These are phyloP conservation scores for Rhizoclosmatium globosum DNA, from an alignment of 192 early-diverging fungal species.

Conservation along the genomic window DNA sequence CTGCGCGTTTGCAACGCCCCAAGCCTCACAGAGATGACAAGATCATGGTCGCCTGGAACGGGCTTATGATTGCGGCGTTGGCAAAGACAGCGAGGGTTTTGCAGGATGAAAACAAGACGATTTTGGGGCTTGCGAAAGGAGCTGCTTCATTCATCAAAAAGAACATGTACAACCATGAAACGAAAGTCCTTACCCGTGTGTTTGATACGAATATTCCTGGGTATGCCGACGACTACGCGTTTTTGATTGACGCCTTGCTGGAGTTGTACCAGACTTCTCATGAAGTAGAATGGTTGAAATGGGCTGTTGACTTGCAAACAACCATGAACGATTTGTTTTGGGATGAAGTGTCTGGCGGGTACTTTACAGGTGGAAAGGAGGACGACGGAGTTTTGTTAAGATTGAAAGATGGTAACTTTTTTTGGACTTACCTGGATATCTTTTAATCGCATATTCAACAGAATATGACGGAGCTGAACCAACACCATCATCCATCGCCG, in stretches of 20 bases:
- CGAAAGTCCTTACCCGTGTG: slow-evolving; percentile 50
- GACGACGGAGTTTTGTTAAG: slow-evolving; percentile 58
- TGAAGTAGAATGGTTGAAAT: slow-evolving; percentile 62
- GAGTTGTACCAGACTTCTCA: slow-evolving; percentile 64
- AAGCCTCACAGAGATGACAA: slow-evolving; percentile 70
- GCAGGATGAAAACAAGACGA: slow-evolving; percentile 27
- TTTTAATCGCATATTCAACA: slow-evolving; percentile 8
- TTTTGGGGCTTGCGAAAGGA: slow-evolving; percentile 50
- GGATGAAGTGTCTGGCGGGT: slow-evolving; percentile 58
- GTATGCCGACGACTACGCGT: slow-evolving; percentile 70
- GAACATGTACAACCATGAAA: slow-evolving; percentile 52
- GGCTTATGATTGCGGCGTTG: slow-evolving; percentile 65
- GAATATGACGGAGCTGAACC: slow-evolving; percentile 76
- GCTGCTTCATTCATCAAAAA: slow-evolving; percentile 58
- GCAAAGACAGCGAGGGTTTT: slow-evolving; percentile 49
- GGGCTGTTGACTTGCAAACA: slow-evolving; percentile 67
- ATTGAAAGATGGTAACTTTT: slow-evolving; percentile 62
- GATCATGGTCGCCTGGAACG: slow-evolving; percentile 70
- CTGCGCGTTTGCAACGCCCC: slow-evolving; percentile 43
- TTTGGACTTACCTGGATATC: neutral
- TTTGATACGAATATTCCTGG: slow-evolving; percentile 57
- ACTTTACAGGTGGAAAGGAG: slow-evolving; percentile 53
- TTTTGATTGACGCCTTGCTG: slow-evolving; percentile 60
- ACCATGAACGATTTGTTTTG: slow-evolving; percentile 65
- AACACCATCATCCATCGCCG: slow-evolving; percentile 60